Evolutionary conservation across 2,329 filamentous ascomycete genomes (phyloP).

Genomic region (Trichophyton benhamiae): DNA sequence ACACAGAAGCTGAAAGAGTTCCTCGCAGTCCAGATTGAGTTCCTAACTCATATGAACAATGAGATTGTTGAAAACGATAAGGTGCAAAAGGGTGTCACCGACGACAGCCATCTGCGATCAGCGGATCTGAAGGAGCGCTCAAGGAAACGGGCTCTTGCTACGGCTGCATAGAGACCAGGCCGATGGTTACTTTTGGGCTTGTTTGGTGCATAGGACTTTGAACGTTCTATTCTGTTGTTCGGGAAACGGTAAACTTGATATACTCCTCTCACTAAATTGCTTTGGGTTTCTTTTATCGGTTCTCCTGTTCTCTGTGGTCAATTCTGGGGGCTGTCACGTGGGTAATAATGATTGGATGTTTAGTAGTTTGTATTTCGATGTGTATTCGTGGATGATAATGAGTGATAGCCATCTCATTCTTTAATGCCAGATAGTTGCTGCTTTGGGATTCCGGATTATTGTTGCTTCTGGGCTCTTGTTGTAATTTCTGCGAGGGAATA

Average conservation of each 20-base stretch:
- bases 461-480: neutral
- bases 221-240: neutral
- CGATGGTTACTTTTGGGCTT: neutral
- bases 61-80: conserved; percentile 31
- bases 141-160: conserved; percentile 17
- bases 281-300: neutral
- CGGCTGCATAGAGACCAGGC: neutral
- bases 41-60: conserved; percentile 30
- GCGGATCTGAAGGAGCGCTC: conserved; percentile 24
- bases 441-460: neutral
- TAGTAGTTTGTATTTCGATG: neutral
- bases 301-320: neutral
- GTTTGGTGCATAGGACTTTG: neutral
- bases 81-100: conserved; percentile 26
- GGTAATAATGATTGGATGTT: neutral
- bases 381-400: neutral
- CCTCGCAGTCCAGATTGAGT: conserved; percentile 17
- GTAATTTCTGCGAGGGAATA: neutral
- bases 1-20: conserved; percentile 21
- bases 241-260: neutral
- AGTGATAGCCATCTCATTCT: neutral
- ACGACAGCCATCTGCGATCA: conserved; percentile 26
- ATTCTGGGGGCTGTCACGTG: neutral
- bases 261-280: neutral
- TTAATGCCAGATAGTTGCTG: neutral